Percentiles rank a stretch among this genome's conserved stretches.
phyloP scores from a whole-genome alignment of 2,329 filamentous ascomycete genomes.

The Hymenoscyphus occultus region DNA sequence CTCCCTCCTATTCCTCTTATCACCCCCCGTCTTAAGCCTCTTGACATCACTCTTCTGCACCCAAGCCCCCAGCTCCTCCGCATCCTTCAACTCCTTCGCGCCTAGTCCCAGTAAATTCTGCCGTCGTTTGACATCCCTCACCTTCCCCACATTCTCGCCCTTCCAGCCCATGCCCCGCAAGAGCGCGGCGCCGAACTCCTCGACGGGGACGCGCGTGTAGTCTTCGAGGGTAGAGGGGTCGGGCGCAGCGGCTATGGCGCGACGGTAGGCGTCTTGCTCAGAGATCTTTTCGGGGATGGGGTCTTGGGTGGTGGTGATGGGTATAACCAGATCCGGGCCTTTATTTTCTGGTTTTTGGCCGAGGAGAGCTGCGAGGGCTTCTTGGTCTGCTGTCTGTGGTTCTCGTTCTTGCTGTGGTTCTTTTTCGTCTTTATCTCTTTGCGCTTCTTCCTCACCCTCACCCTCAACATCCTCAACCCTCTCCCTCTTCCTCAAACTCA shows the following conservation, averaged over 20 bases:
- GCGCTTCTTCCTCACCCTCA: conserved; percentile 22
- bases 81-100: conserved; percentile 73
- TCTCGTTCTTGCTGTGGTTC: conserved; percentile 26
- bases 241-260: conserved; percentile 69
- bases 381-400: conserved; percentile 51
- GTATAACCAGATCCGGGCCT: conserved; percentile 51
- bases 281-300: conserved; percentile 36
- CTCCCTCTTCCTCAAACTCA: conserved; percentile 45
- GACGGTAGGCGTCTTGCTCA: conserved; percentile 67
- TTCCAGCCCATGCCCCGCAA: conserved; percentile 97
- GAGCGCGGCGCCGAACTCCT: conserved; percentile 89
- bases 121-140: conserved; percentile 64
- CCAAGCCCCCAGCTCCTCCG: conserved; percentile 76
- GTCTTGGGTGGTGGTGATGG: conserved; percentile 26
- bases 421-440: conserved; percentile 20
- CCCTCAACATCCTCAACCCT: not conserved
- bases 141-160: conserved; percentile 56
- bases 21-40: conserved; percentile 41
- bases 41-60: conserved; percentile 63
- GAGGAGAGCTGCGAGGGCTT: conserved; percentile 67
- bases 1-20: conserved; percentile 37
- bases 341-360: conserved; percentile 49
- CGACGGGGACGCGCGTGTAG: conserved; percentile 85
- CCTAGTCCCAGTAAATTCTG: conserved; percentile 85
- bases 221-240: conserved; percentile 75